These are phyloP conservation scores for Tylopilus cervinicoccineus DNA, from an alignment of 768 basidiomycete species.

Conservation along the genomic window DNA sequence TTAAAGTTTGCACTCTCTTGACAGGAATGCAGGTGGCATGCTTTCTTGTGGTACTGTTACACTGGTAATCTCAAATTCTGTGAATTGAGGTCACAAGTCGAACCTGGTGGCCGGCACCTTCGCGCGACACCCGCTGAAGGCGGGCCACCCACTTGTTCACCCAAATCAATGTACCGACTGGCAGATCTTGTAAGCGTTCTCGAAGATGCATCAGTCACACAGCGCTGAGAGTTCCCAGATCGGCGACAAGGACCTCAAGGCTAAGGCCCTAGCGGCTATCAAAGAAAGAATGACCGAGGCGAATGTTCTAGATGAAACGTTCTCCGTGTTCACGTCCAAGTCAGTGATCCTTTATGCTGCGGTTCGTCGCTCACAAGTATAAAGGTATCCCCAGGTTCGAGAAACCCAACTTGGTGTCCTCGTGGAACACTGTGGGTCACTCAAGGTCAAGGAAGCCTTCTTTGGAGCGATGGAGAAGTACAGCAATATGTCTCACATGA, in stretches of 20 bases:
- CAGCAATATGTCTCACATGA: slow-evolving; percentile 5
- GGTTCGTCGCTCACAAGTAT: background rate
- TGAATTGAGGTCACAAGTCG: slow-evolving; percentile 15
- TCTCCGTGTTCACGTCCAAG: slow-evolving; percentile 28
- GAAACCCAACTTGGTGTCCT: slow-evolving; percentile 17
- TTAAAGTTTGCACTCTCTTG: background rate
- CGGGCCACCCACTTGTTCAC: slow-evolving; percentile 24
- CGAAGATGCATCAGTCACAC: background rate
- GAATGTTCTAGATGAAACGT: slow-evolving; percentile 24
- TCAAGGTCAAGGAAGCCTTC: slow-evolving; percentile 14
- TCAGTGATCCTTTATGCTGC: background rate
- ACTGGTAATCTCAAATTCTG: slow-evolving; percentile 18
- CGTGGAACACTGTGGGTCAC: background rate
- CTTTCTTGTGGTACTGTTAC: slow-evolving; percentile 27
- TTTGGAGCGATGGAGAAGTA: slow-evolving; percentile 6
- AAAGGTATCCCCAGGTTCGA: slow-evolving; percentile 19
- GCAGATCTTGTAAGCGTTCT: slow-evolving; percentile 27
- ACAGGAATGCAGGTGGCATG: slow-evolving; percentile 15
- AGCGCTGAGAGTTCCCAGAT: slow-evolving; percentile 6
- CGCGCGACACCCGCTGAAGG: background rate
- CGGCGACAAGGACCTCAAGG: slow-evolving; percentile 16
- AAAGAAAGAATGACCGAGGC: slow-evolving; percentile 6
- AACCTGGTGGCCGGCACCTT: background rate
- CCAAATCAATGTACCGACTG: slow-evolving; percentile 37
- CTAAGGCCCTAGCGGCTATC: slow-evolving; percentile 17